Base-by-base conservation (phyloP, 305 asterid species). In the Ilex paraguariensis region DNA sequence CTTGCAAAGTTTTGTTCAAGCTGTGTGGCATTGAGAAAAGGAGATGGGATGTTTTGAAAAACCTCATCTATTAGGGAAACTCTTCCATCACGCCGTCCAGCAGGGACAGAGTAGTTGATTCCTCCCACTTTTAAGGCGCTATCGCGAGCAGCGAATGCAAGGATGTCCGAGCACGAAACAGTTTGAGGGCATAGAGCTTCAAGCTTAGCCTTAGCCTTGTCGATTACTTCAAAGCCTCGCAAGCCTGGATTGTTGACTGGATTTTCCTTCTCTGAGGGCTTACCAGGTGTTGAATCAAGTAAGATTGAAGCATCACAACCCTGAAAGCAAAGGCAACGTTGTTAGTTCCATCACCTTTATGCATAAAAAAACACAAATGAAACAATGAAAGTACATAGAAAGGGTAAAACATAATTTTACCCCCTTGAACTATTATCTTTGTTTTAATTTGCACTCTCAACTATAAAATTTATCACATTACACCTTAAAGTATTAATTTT, bases 111-210 rank as follows among this genome's bases (percentile, higher is more conserved):
- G 57, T 78, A 76, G 60, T 28, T 1, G 10, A 84, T 79, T 1
- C n/a, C 46, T 6, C 87, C 91, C 1, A 56, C 70, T 40, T 67
- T 77, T 0, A 15, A 68, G 13, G 82, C 56, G 54, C 84, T 75
- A 71, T 77, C 91, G 0, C 91, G 81, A 40, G 87, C 87, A 9
- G 91, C 85, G 7, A 81, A 81, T 2, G 86, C 77, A 0, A 79
- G 54, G 31, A 75, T 68, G 75, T 82, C 88, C 2, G 84, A 77
- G 31, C 84, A 79, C 0, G 85, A 81, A 0, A 84, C 86, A 14
- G 17, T 54, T 14, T 53, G 14, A 0, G 87, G 82, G 70, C 91
- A 81, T 3, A 31, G 31, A 2, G 7, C 57, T 69, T 84, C 91
- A 1, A 84, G 77, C 30, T 67, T 74, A 2, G 80, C 74, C 54